These are phyloP conservation scores for Fusarium sp. DNA, from an alignment of 2,329 filamentous ascomycete genomes.

Conservation along the genomic window DNA sequence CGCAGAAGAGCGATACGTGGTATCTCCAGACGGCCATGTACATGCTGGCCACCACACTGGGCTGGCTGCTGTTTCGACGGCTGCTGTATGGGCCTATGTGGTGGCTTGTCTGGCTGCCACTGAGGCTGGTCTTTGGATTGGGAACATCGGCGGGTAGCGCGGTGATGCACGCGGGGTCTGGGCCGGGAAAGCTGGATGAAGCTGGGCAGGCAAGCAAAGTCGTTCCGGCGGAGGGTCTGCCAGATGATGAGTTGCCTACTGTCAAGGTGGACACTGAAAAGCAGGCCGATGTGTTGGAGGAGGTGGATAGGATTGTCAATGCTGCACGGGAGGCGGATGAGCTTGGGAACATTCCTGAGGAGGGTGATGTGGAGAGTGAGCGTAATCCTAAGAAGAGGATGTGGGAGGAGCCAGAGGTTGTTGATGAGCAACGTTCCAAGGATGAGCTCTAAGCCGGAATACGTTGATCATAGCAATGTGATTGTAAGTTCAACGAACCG, in stretches of 20 bases:
- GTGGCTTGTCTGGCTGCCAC: slow-evolving; percentile 86
- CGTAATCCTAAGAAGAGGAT: slow-evolving; percentile 46
- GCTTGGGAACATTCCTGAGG: slow-evolving; percentile 36
- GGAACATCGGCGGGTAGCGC: slow-evolving; percentile 64
- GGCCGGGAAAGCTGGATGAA: slow-evolving; percentile 40
- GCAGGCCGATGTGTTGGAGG: slow-evolving; percentile 56
- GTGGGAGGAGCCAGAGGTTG: slow-evolving; percentile 42
- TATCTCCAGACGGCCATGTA: slow-evolving; percentile 93
- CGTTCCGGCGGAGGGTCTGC: slow-evolving; percentile 49
- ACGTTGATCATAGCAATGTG: not conserved
- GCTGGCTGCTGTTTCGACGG: slow-evolving; percentile 86
- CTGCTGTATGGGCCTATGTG: slow-evolving; percentile 88
- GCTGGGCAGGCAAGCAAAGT: slow-evolving; percentile 42
- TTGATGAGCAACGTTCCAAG: slow-evolving; percentile 45
- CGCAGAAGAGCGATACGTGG: slow-evolving; percentile 97
- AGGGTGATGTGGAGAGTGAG: slow-evolving; percentile 15
- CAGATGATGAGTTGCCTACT: slow-evolving; percentile 59
- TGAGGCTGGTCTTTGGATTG: slow-evolving; percentile 72
- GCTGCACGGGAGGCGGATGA: slow-evolving; percentile 50
- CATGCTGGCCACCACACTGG: slow-evolving; percentile 77
- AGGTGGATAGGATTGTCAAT: slow-evolving; percentile 65
- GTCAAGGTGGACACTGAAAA: slow-evolving; percentile 53
- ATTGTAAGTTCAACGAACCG: not conserved
- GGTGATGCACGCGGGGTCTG: slow-evolving; percentile 53
- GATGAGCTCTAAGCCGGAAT: slow-evolving; percentile 51